Evolutionary conservation across 768 basidiomycete species (phyloP), one percentile per base, ranked within the genome.

Genomic region (Phlegmacium glaucopus): DNA sequence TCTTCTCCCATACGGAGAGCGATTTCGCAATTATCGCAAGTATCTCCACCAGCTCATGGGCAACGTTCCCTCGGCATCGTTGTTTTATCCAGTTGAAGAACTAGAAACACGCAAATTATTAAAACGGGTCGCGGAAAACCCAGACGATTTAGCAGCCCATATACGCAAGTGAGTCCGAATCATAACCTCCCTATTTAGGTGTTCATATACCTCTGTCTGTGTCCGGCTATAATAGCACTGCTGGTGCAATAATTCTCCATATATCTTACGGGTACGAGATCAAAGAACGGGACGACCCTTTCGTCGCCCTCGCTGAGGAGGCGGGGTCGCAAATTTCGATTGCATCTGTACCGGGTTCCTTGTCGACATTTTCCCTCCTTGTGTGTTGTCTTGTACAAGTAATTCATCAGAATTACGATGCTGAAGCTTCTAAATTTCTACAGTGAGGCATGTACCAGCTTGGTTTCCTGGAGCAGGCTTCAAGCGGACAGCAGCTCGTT

Each of bases 281-380:
- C 28, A 53, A 64, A 17, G 71, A 68, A 34, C 56, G 66, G 4
- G 52, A 66, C n/a, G 74, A 75, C 53, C 69, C 69, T 3, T 67
- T 76, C 36, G 64, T 77, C 9, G 52, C 53, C 9, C 54, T 73
- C n/a, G 72, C 71, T 1, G 70, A 75, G 45, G 57, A 57, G 42
- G 71, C 69, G 0, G 66, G 66, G 2, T 62, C 65, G n/a, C 68
- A 72, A 53, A 71, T 72, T 43, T 68, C 69, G n/a, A n/a, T n/a
- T n/a, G n/a, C n/a, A n/a, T n/a, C n/a, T 0, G 69, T 74, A 5
- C 78, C 73, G 17, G 72, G 3, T 75, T 70, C 47, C 49, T 75
- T 37, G 79, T 83, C n/a, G 76, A 82, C 45, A 55, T 79, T 9
- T 55, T 82, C 9, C 81, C 81, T 6, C 58, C 70, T n/a, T 45